phyloP scores from a whole-genome alignment of 345 rosid species.

The Brassica rapa region DNA sequence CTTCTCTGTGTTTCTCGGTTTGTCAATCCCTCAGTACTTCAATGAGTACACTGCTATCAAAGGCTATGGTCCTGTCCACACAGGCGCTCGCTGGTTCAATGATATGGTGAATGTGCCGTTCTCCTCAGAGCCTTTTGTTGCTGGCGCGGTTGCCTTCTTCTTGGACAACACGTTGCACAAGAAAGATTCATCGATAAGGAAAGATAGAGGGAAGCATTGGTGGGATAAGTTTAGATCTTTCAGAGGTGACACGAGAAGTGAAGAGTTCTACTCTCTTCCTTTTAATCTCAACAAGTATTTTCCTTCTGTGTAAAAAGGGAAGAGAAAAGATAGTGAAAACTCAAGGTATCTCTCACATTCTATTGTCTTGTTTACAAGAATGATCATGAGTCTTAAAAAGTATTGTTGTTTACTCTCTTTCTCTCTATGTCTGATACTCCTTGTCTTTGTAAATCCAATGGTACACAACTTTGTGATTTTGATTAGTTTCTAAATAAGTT shows the following conservation, averaged over 20 bases:
- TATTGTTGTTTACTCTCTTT: constrained; percentile 23
- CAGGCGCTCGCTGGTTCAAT: constrained; percentile 87
- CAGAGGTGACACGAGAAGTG: constrained; percentile 76
- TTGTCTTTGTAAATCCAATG: constrained; percentile 37
- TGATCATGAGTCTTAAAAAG: constrained; percentile 21
- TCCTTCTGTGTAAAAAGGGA: constrained; percentile 70
- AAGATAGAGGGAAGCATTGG: constrained; percentile 97
- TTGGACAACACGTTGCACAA: constrained; percentile 75
- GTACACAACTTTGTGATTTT: constrained; percentile 27
- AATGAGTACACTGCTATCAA: constrained; percentile 91
- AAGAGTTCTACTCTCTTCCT: constrained; percentile 90
- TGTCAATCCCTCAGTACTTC: constrained; percentile 93
- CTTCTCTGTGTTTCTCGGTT: constrained; percentile 83
- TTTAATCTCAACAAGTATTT: constrained; percentile 91
- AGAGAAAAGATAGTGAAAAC: neutral
- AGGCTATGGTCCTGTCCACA: constrained; percentile 90
- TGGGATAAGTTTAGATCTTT: constrained; percentile 83
- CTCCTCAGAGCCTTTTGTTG: constrained; percentile 89
- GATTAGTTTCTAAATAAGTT: constrained; percentile 28
- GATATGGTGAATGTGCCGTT: constrained; percentile 90
- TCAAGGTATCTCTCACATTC: neutral
- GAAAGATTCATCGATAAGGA: constrained; percentile 56
- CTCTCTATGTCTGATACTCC: neutral
- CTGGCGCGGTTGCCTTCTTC: constrained; percentile 78
- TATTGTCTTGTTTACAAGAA: constrained; percentile 33